These are phyloP conservation scores for Heliocybe sulcata DNA, from an alignment of 1,284 basidiomycete genomes.

Conservation along the genomic window DNA sequence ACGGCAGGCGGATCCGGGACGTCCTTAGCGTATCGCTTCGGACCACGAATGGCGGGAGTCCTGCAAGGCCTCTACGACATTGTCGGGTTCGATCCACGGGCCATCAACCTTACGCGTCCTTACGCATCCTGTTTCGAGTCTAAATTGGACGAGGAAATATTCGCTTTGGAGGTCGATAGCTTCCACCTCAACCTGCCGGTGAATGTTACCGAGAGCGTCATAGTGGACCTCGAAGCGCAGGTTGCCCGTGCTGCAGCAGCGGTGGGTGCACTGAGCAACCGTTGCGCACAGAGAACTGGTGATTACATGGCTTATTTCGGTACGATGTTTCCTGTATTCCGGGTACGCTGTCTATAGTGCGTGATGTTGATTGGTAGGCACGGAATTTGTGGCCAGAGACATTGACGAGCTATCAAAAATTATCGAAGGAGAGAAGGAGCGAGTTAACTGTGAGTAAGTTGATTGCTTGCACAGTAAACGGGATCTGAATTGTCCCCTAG, in stretches of 20 bases:
- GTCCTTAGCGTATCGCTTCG: not conserved
- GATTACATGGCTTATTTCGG: not conserved
- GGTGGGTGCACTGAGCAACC: not conserved
- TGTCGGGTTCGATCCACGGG: constrained; percentile 2
- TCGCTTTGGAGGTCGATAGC: not conserved
- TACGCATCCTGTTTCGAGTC: not conserved
- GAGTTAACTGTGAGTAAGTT: constrained; percentile 2
- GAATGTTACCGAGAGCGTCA: not conserved
- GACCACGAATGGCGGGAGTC: not conserved
- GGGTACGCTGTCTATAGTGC: no score
- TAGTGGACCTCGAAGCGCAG: not conserved
- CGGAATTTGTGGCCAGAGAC: not conserved
- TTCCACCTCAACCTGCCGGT: not conserved
- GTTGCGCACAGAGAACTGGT: not conserved
- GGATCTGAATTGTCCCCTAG: constrained; percentile 1
- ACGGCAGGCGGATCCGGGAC: constrained; percentile 1
- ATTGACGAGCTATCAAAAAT: constrained; percentile 3
- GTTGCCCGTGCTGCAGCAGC: not conserved
- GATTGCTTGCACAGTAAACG: no score
- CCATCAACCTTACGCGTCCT: not conserved
- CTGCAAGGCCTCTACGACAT: not conserved
- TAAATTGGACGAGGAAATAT: not conserved
- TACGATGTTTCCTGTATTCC: not conserved
- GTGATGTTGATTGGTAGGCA: not conserved
- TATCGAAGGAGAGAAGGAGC: constrained; percentile 7